These are phyloP conservation scores for Oxytropis ochrocephala DNA, from an alignment of 306 rosid genomes.

Conservation along the genomic window DNA sequence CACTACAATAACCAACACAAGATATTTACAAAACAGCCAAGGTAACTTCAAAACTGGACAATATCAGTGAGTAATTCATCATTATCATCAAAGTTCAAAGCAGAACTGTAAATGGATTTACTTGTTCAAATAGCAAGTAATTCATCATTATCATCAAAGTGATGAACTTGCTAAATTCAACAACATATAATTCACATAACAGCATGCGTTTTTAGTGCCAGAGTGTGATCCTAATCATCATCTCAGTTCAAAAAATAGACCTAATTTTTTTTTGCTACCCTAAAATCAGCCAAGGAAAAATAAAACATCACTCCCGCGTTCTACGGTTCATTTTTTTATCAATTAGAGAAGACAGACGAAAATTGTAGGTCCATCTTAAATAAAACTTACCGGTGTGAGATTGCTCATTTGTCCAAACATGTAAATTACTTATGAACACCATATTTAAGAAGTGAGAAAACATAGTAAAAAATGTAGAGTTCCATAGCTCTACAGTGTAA, in stretches of 20 bases:
- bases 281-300: background rate
- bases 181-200: background rate
- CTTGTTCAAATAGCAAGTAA: too few species aligned
- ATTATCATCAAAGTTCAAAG: background rate
- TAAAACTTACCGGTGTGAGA: background rate
- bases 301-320: background rate
- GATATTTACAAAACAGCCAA: background rate
- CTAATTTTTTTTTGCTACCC: background rate
- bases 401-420: background rate
- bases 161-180: background rate
- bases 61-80: background rate
- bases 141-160: too few species aligned
- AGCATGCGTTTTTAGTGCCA: background rate
- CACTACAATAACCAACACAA: constrained; percentile 45
- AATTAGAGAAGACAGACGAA: background rate
- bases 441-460: background rate
- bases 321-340: background rate
- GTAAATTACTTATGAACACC: background rate
- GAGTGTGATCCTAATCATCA: background rate
- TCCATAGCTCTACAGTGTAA: background rate
- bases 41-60: background rate
- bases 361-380: background rate
- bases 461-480: background rate
- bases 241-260: background rate
- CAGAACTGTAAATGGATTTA: background rate